Conservation (phyloP, 257 asterid species). For the Salvia miltiorrhiza region DNA sequence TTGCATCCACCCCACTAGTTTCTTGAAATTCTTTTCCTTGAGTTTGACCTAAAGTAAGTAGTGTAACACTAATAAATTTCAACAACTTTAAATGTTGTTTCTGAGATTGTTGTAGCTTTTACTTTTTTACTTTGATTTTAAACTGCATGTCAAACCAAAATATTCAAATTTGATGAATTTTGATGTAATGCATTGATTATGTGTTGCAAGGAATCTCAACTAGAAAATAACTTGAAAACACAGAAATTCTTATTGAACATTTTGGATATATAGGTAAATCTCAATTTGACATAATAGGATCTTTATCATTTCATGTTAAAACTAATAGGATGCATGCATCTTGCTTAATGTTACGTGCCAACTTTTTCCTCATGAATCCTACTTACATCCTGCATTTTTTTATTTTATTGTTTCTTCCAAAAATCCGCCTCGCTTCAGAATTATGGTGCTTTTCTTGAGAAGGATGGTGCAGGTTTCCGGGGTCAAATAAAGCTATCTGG, state of each 20-base stretch:
- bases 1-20: background rate
- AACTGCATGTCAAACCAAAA: background rate
- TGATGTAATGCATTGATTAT: background rate
- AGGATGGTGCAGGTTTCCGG: slow-evolving; percentile 91
- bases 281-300: background rate
- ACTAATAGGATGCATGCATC: background rate
- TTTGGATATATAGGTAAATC: background rate
- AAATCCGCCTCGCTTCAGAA: slow-evolving; percentile 64
- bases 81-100: background rate
- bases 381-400: too few species aligned
- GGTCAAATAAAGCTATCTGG: slow-evolving; percentile 76
- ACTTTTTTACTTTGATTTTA: background rate
- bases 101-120: background rate
- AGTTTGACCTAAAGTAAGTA: too few species aligned
- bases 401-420: too few species aligned
- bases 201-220: background rate
- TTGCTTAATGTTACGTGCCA: slow-evolving; percentile 1
- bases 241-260: background rate
- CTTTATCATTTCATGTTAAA: background rate
- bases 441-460: slow-evolving; percentile 91
- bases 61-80: background rate
- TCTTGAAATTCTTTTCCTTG: background rate
- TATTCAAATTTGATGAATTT: background rate
- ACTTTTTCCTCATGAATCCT: background rate
- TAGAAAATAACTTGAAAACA: background rate